Evolutionary conservation across 495 filamentous ascomycete species (phyloP), one percentile per base, ranked within the genome.

Genomic region (Hypomontagnella submonticulosa): DNA sequence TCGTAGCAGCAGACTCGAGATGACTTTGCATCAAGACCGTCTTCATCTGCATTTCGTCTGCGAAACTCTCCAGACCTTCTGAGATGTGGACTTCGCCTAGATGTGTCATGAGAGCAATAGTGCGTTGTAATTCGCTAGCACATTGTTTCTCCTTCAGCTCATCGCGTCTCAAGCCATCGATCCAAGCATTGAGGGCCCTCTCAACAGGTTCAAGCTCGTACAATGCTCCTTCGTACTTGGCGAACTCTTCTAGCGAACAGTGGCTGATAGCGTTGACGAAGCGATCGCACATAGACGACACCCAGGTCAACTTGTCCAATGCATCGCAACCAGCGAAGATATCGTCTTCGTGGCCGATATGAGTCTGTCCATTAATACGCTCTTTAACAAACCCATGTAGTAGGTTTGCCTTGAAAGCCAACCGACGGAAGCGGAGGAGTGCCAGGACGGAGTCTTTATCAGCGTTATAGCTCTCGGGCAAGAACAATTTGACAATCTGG

Each of bases 151-250:
- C 88, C 71, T 92, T 91, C n/a, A 98, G 73, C 54, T 97, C 93
- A 66, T 97, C 92, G 49, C 87, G 87, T 61, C 90, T 88, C 47
- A 97, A 71, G 2, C 82, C 84, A 38, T 97, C 93, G 63, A 98
- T 88, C 89, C 93, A 97, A 27, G 85, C 86, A 68, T 97, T 96
- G 37, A 98, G 76, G 0, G 91, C 91, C 34, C 92, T 82, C 76
- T 99, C 95, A 11, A 98, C 92, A 2, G 94, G 93, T 72, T 97
- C 93, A 63, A 98, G 81, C 71, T 98, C 95, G 67, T 93, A 92
- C 42, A 94, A 73, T 5, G 93, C 89, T 27, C 84, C 87, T 66
- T 91, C 89, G 63, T 89, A 91, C 59, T 79, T 84, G 43, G 77
- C 81, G 73, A 98, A 98, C 61, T 90, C 83, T 57, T 92, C 90